Evolutionary conservation across 495 filamentous ascomycete genomes (phyloP).

Genomic region (Aspergillus sclerotioniger): DNA sequence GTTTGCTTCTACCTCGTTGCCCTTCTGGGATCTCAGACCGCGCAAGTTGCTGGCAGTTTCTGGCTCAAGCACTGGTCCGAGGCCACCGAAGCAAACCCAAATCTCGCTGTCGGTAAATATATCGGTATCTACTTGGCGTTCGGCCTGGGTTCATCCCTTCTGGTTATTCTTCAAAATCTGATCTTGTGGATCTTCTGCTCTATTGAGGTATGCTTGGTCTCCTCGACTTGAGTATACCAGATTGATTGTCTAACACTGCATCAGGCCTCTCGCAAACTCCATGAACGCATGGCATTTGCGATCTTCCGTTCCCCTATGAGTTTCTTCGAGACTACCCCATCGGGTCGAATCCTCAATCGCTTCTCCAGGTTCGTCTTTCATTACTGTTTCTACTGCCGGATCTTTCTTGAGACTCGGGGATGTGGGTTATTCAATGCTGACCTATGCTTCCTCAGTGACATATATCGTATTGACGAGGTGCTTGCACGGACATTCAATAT

Average conservation of each 20-base stretch:
- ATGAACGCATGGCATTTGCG: constrained; percentile 96
- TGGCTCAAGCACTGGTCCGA: constrained; percentile 97
- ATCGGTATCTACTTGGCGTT: constrained; percentile 94
- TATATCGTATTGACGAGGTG: constrained; percentile 94
- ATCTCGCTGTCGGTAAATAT: constrained; percentile 79
- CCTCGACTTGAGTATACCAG: constrained; percentile 9
- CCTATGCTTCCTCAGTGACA: constrained; percentile 58
- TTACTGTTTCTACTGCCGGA: neutral
- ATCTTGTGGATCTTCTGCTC: constrained; percentile 99
- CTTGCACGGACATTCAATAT: constrained; percentile 89
- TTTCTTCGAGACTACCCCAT: constrained; percentile 99
- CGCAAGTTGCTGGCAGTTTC: constrained; percentile 74
- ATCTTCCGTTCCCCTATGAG: constrained; percentile 99
- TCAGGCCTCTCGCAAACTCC: constrained; percentile 84
- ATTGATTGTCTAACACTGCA: neutral
- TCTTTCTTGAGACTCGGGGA: neutral
- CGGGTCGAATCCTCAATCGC: constrained; percentile 91
- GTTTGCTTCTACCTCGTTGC: constrained; percentile 78
- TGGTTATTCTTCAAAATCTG: constrained; percentile 89
- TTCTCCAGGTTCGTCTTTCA: constrained; percentile 77
- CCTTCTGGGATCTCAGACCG: constrained; percentile 75
- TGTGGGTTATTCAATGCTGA: neutral
- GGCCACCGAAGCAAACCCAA: constrained; percentile 61
- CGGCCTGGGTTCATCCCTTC: constrained; percentile 79
- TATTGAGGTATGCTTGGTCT: constrained; percentile 67